Evolutionary conservation across 2,329 filamentous ascomycete genomes (phyloP).

Genomic region (Colletotrichum karsti): DNA sequence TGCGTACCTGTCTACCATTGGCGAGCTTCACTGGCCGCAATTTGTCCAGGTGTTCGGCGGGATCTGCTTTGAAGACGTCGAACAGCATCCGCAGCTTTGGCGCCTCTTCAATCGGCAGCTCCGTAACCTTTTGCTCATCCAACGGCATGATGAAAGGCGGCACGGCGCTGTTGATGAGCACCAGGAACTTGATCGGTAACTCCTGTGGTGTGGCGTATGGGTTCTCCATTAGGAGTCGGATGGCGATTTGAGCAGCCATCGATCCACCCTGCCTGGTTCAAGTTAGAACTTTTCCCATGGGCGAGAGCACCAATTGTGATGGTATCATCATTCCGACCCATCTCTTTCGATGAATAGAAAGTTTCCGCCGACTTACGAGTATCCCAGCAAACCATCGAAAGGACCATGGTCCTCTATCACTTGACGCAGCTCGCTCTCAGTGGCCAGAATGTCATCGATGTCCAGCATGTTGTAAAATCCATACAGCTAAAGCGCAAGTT

Average conservation of each 20-base stretch:
- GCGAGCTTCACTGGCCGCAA: neutral
- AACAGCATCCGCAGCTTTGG: neutral
- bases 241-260: slow-evolving; percentile 4
- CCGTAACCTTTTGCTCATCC: neutral
- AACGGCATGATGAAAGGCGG: slow-evolving; percentile 4
- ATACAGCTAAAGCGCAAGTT: neutral
- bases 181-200: slow-evolving; percentile 2
- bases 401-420: slow-evolving; percentile 5
- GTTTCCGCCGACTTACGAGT: neutral
- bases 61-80: neutral
- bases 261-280: neutral
- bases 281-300: neutral
- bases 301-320: neutral
- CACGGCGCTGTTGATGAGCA: slow-evolving; percentile 10
- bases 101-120: neutral
- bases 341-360: neutral
- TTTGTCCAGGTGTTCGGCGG: neutral
- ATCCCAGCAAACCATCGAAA: slow-evolving; percentile 5
- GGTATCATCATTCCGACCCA: neutral
- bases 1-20: neutral
- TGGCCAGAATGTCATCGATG: slow-evolving; percentile 2
- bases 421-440: slow-evolving; percentile 5
- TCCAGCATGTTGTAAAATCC: slow-evolving; percentile 12
- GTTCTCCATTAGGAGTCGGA: neutral
- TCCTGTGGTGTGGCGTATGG: slow-evolving; percentile 1